A percentile compares a stretch with the other conserved stretches of the same genome.
These are phyloP conservation scores for Sporormia fimetaria DNA, from an alignment of 495 filamentous ascomycete genomes.

Conservation along the genomic window DNA sequence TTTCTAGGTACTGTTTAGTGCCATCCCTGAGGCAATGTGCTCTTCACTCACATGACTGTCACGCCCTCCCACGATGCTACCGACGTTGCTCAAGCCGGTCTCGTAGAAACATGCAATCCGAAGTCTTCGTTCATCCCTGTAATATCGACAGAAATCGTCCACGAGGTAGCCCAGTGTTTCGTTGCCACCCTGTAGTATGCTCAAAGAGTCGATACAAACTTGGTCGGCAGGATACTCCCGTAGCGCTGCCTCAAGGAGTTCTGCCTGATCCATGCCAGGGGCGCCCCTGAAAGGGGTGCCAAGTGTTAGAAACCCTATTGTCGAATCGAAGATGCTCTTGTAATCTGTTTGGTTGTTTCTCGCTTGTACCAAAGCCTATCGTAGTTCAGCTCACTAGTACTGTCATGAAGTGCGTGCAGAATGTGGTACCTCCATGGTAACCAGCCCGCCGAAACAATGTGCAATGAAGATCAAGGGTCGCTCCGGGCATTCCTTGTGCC, in stretches of 20 bases:
- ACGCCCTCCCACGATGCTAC: conserved; percentile 4
- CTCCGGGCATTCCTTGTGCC: conserved; percentile 3
- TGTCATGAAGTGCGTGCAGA: background rate
- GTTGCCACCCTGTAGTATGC: conserved; percentile 10
- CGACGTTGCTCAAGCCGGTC: conserved; percentile 5
- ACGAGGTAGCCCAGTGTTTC: conserved; percentile 9
- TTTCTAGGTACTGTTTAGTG: too few species aligned
- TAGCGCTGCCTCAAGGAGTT: conserved; percentile 9
- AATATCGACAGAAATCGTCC: conserved; percentile 8
- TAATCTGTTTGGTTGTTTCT: conserved; percentile 2
- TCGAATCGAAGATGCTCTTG: conserved; percentile 5
- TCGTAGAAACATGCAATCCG: conserved; percentile 10
- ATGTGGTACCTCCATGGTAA: conserved; percentile 5
- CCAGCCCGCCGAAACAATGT: conserved; percentile 12
- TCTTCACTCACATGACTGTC: conserved; percentile 1
- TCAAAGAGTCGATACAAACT: conserved; percentile 8
- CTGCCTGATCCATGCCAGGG: conserved; percentile 7
- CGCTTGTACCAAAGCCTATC: conserved; percentile 10
- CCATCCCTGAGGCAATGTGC: too few species aligned
- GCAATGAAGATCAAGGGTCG: conserved; percentile 15
- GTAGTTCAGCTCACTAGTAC: conserved; percentile 4
- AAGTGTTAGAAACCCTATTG: conserved; percentile 6
- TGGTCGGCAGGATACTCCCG: conserved; percentile 5
- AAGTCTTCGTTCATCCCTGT: conserved; percentile 2
- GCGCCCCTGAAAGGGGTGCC: conserved; percentile 12